Conservation (phyloP, 768 basidiomycete genomes). For the Kwoniella dendrophila region DNA sequence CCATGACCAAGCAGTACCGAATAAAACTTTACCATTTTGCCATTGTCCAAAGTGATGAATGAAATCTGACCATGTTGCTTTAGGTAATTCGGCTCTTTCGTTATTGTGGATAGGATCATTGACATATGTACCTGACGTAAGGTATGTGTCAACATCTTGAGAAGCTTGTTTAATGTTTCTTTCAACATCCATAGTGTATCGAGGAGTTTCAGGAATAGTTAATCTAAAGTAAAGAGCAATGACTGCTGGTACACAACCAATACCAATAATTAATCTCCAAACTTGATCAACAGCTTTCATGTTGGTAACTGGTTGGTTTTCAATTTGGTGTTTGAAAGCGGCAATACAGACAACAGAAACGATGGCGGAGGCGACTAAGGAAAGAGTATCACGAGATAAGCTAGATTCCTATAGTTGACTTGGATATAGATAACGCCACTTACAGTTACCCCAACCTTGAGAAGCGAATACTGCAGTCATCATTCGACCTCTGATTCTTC, state of each 20-base stretch:
- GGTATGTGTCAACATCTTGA: constrained; percentile 70
- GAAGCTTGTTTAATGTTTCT: constrained; percentile 75
- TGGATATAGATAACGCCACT: constrained; percentile 52
- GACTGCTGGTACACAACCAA: constrained; percentile 78
- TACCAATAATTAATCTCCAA: constrained; percentile 86
- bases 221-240: constrained; percentile 88
- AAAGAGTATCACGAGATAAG: background rate
- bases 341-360: constrained; percentile 67
- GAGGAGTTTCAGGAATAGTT: constrained; percentile 89
- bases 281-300: constrained; percentile 67
- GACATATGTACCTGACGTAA: constrained; percentile 60
- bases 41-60: constrained; percentile 65
- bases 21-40: constrained; percentile 75
- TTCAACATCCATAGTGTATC: constrained; percentile 89
- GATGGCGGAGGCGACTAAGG: constrained; percentile 65
- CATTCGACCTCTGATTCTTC: constrained; percentile 74
- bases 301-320: constrained; percentile 58
- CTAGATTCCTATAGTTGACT: background rate
- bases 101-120: constrained; percentile 63
- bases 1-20: constrained; percentile 82
- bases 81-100: constrained; percentile 70
- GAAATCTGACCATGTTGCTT: constrained; percentile 72
- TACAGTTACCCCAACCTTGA: constrained; percentile 85
- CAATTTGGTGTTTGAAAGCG: constrained; percentile 69
- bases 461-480: constrained; percentile 86